These are phyloP conservation scores for Fusarium sp. DNA, from an alignment of 2,329 filamentous ascomycete species.

Conservation along the genomic window DNA sequence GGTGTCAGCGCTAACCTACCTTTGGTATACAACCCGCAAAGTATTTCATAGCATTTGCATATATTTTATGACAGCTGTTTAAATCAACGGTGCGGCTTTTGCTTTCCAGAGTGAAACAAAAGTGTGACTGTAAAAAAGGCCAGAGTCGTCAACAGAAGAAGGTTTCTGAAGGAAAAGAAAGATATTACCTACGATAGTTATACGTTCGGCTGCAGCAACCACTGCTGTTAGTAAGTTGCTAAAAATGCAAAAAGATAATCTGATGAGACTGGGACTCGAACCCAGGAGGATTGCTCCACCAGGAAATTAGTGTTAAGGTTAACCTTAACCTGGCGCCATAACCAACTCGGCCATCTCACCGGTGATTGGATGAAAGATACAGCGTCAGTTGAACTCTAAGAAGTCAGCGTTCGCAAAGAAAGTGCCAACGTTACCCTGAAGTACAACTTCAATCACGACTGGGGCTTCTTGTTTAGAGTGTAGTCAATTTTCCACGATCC, in stretches of 20 bases:
- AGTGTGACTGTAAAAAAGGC: background rate
- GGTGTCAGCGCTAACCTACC: background rate
- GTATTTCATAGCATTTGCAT: too few relatives aligned
- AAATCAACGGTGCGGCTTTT: background rate
- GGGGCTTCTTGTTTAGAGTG: background rate
- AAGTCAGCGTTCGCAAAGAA: accelerated
- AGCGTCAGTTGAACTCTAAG: background rate
- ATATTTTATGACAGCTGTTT: background rate
- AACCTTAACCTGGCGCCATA: constrained; percentile 33
- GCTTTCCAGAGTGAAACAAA: background rate
- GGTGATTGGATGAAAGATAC: constrained; percentile 3
- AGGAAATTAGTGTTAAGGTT: constrained; percentile 30
- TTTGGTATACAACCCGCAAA: background rate
- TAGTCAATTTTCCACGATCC: background rate
- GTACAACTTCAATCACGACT: background rate
- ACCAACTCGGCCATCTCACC: constrained; percentile 33
- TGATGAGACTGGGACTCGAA: constrained; percentile 33
- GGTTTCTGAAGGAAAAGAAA: too few relatives aligned
- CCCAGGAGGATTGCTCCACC: constrained; percentile 32
- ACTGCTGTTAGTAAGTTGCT: background rate
- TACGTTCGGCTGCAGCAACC: too few relatives aligned
- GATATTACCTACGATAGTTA: too few relatives aligned
- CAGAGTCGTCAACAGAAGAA: too few relatives aligned
- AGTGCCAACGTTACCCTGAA: background rate
- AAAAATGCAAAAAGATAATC: constrained; percentile 1